Base-by-base conservation (phyloP, 768 basidiomycete genomes). In the Pleurotus pulmonarius region DNA sequence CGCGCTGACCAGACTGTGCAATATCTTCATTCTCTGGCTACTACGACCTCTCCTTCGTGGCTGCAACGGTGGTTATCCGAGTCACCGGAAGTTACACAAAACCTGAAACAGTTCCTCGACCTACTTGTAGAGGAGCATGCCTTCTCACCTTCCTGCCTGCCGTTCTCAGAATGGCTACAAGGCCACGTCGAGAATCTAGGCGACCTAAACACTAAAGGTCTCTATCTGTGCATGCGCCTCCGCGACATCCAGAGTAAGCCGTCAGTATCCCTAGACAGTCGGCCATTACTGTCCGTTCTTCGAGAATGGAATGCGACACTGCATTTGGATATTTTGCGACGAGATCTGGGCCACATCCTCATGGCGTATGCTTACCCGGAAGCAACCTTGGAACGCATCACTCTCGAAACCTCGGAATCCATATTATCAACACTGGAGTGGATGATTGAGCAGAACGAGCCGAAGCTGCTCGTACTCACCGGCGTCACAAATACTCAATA, bases 381-480 rank as follows among this genome's bases (percentile, higher is more conserved):
- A 29, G n/a, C 40, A 7, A n/a, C 37, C 7, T 40, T 46, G 16
- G 59, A 66, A 26, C 61, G 62, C 4, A 49, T 82, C 16, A 70
- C 75, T 47, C 56, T 61, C 39, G 72, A 75, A 16, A 70, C 64
- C 1, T 75, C 81, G 12, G 72, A 73, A 20, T 64, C 63, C 5
- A 58, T 77, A 7, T 63, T 84, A 15, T 66, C 73, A 3, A 69
- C 82, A 1, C 70, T 88, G n/a, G 71, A 76, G 53, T 88, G 86
- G 85, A 70, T 86, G n/a, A 62, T 73, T 11, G 66, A 72, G 3
- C 78, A 80, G 44, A 71, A 71, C 4, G 70, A 76, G 5, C 64
- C 73, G 46, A 76, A 75, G 41, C 71, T 81, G 15, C 67, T 66
- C n/a, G 75, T 75, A 18, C 72, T 88, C 7, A 73, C 67, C 9